A percentile compares a stretch with the other conserved stretches of the same genome.
phyloP scores from a whole-genome alignment of 805 yeast species.

The Kluyveromyces lactis region DNA sequence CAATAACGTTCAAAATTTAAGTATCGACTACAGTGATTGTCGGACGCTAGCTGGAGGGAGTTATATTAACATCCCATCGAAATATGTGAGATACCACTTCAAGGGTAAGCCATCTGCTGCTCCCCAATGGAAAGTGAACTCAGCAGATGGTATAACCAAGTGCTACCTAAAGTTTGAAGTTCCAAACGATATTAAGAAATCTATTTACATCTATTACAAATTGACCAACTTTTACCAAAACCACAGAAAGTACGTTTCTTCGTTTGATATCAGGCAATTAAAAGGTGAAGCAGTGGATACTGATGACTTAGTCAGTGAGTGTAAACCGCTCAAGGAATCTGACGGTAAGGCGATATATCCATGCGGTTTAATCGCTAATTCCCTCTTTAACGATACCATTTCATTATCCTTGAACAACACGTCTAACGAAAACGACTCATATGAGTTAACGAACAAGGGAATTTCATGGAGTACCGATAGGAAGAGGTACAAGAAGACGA shows the following conservation, averaged over 20 bases:
- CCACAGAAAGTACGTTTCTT: conserved; percentile 86
- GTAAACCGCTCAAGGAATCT: conserved; percentile 30
- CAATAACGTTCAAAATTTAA: conserved; percentile 66
- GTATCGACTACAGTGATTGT: conserved; percentile 72
- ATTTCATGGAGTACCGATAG: conserved; percentile 71
- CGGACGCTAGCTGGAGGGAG: conserved; percentile 37
- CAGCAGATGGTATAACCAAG: conserved; percentile 32
- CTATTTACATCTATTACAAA: conserved; percentile 72
- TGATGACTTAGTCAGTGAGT: conserved; percentile 38
- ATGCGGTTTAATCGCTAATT: conserved; percentile 78
- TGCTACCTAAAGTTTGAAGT: conserved; percentile 68
- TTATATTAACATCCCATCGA: conserved; percentile 48
- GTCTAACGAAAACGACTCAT: conserved; percentile 14
- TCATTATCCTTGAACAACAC: conserved; percentile 37
- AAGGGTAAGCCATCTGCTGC: conserved; percentile 27
- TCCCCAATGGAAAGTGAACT: conserved; percentile 58
- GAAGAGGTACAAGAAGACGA: conserved; percentile 54
- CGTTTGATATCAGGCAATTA: conserved; percentile 73
- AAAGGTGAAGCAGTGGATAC: conserved; percentile 62
- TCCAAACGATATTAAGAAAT: conserved; percentile 61
- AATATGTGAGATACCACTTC: conserved; percentile 56
- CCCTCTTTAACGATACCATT: conserved; percentile 71
- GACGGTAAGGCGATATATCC: conserved; percentile 50
- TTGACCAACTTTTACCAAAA: conserved; percentile 89
- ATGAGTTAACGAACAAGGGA: conserved; percentile 40